Evolutionary conservation across 805 yeast genomes (phyloP), one percentile per base, ranked within the genome.

Genomic region (Candida odintsovae): DNA sequence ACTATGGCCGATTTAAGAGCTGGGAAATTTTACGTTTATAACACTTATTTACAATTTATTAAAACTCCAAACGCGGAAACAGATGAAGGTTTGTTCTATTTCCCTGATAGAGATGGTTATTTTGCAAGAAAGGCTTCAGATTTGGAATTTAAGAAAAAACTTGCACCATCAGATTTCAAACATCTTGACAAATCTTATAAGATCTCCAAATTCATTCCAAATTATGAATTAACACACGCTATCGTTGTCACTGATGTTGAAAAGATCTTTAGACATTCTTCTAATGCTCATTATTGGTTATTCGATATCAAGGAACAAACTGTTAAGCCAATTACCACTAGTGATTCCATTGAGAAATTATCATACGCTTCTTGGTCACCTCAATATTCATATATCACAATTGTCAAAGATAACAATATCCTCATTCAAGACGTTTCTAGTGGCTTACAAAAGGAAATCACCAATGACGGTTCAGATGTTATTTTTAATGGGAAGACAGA

Each of bases 401-500:
- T 76, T 56, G 86, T 86, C 5, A 64, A 71, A 47, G 76, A 83
- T 13, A 82, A 86, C 63, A 80, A 89, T 56, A 71, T 89, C 7
- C 87, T 72, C 59, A 53, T 86, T 15, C 74, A 73, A 46, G 67
- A 77, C 12, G 44, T 69, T 1, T 50, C 48, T 15, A 46, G 57
- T 38, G 19, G 61, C 9, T 51, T 63, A 1, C 52, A 68, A 2
- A 61, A 54, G 1, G 80, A 78, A 55, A 48, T 67, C 1, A 87
- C 97, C 0, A 47, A 50, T 26, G 95, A 86, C 57, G 96, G 96
- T 15, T 78, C 81, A 20, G 72, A 70, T 1, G 72, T 73, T 47
- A 67, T 86, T 7, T 83, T 86, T 61, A 85, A 90, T 58, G 97
- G 95, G 2, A 82, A 80, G 52, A 92, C 96, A 0, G 96, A 89